phyloP scores from a whole-genome alignment of 2,329 filamentous ascomycete species.

The Diaporthe ampelina region DNA sequence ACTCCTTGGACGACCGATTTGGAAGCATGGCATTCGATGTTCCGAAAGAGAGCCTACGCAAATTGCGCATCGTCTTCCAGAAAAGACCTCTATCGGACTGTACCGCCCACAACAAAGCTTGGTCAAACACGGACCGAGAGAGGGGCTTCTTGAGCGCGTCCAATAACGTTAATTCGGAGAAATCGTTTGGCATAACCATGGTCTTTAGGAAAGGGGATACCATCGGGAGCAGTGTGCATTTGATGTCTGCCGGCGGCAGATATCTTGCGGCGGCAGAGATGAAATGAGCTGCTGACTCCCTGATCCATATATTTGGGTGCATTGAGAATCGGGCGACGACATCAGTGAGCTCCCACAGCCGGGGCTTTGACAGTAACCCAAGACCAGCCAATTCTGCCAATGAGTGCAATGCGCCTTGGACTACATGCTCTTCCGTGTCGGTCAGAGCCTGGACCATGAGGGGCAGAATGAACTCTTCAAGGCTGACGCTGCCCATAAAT shows the following conservation, averaged over 20 bases:
- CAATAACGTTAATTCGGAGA: conserved; percentile 81
- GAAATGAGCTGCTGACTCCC: conserved; percentile 89
- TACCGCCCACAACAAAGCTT: conserved; percentile 86
- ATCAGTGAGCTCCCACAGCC: conserved; percentile 89
- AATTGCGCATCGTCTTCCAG: conserved; percentile 83
- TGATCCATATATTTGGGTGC: conserved; percentile 96
- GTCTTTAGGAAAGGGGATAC: conserved; percentile 87
- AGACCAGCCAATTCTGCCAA: conserved; percentile 89
- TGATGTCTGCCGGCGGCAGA: conserved; percentile 82
- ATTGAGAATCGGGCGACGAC: conserved; percentile 87
- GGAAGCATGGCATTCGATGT: conserved; percentile 70
- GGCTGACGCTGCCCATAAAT: conserved; percentile 87
- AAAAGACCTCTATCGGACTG: conserved; percentile 87
- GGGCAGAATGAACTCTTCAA: conserved; percentile 96
- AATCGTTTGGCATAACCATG: conserved; percentile 69
- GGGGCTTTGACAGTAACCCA: conserved; percentile 86
- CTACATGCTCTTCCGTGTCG: conserved; percentile 93
- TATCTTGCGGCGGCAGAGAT: conserved; percentile 82
- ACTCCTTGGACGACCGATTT: conserved; percentile 68
- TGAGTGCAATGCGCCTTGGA: conserved; percentile 90
- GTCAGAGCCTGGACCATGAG: conserved; percentile 96
- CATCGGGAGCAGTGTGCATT: conserved; percentile 86
- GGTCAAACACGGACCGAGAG: conserved; percentile 84
- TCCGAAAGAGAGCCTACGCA: conserved; percentile 75
- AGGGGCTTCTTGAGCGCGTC: conserved; percentile 88